phyloP scores from a whole-genome alignment of 768 basidiomycete species.

The Chalciporus pseudorubinellus region DNA sequence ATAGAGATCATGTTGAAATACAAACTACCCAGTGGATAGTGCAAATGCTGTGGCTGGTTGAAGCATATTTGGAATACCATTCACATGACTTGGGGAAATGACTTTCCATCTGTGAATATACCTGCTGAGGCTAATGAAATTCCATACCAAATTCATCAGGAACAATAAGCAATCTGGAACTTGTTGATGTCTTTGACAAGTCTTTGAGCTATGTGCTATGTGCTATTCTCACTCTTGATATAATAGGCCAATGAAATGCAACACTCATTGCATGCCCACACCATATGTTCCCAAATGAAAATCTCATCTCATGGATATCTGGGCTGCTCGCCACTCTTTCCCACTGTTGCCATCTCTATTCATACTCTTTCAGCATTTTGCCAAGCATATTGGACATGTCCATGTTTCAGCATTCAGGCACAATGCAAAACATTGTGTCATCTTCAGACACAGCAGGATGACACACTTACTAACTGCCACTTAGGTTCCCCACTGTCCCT shows the following conservation, averaged over 20 bases:
- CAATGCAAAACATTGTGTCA: not conserved
- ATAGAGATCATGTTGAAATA: not conserved
- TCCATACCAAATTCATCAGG: not conserved
- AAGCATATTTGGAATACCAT: not conserved
- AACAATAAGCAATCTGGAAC: not conserved
- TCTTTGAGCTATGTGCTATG: not conserved
- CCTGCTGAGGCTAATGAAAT: not conserved
- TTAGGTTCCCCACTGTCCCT: conserved; percentile 5
- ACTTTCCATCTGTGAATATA: not conserved
- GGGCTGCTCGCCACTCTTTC: conserved; percentile 2
- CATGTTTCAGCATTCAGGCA: conserved; percentile 7
- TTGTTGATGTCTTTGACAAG: not conserved
- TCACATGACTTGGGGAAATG: not conserved
- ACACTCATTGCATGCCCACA: not conserved
- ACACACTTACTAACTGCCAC: not conserved
- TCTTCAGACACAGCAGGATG: not conserved
- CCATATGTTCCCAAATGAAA: conserved; percentile 10
- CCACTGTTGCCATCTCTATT: conserved; percentile 13
- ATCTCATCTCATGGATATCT: conserved; percentile 9
- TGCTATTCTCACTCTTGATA: no score
- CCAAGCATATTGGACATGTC: conserved; percentile 6
- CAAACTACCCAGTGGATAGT: not conserved
- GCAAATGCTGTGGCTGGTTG: not conserved
- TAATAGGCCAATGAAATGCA: not conserved
- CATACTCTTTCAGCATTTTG: conserved; percentile 8